Evolutionary conservation across 257 asterid species (phyloP), one percentile per base, ranked within the genome.

Genomic region (Ligustrum vulgare): DNA sequence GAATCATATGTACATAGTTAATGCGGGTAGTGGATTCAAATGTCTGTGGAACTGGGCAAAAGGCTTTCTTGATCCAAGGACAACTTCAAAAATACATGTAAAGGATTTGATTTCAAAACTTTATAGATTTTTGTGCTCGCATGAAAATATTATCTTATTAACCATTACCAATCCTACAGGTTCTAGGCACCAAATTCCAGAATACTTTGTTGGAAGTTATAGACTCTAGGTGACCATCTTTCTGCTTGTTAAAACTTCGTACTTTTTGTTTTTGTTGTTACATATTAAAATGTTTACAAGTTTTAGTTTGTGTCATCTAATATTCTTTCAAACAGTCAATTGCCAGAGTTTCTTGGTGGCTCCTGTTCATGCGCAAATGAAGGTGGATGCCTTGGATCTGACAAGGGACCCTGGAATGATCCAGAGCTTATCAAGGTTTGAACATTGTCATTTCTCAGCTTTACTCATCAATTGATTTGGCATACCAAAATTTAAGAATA

Each of bases 301-400:
- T 75, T 47, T 72, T 80, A 20, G 28, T 49, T 70, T 79, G 6
- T 69, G 28, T 72, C 74, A 64, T 13, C 41, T 67, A 67, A 75
- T 72, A 33, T 71, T 73, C 77, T 74, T 75, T 74, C 67, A 45
- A 78, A 82, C 89, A 95, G 99, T 84, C 97, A 93, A 85, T 83
- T 95, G 89, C 99, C 99, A 69, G 94, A 93, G 84, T 95, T 95
- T 90, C 90, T 93, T 39, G 99, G 98, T 49, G 99, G 98, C 76
- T 81, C 93, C 77, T 95, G 99, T 84, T 82, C 89, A 23, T 95
- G 99, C 82, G 76, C 86, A 67, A 85, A 83, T 78, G 87, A 93
- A 74, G 98, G 94, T 41, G 99, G 99, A 72, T 95, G 99, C 80
- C 91, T 95, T 75, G 83, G 87, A 80, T 90, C 99, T 32, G 90